Evolutionary conservation across 2,329 filamentous ascomycete genomes (phyloP).

Genomic region (Didymella keratinophila): DNA sequence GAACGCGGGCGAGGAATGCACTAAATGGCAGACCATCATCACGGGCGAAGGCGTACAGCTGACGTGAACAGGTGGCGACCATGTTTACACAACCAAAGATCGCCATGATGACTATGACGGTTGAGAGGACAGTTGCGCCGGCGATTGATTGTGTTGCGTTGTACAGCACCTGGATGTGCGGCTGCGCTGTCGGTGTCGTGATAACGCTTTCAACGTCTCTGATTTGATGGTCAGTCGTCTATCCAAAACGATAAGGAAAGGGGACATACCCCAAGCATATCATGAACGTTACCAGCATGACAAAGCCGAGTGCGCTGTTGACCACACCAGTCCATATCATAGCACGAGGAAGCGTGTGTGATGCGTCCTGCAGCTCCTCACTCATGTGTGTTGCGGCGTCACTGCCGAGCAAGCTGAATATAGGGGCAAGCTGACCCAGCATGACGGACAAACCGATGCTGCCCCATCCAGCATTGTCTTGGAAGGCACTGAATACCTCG

Average conservation of each 20-base stretch:
- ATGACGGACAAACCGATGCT: constrained; percentile 30
- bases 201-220: constrained; percentile 23
- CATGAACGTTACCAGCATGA: constrained; percentile 41
- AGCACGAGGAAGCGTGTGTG: constrained; percentile 48
- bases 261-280: neutral
- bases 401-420: neutral
- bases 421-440: neutral
- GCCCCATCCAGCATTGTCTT: constrained; percentile 40
- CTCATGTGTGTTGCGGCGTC: constrained; percentile 40
- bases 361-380: constrained; percentile 47
- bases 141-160: constrained; percentile 9
- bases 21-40: constrained; percentile 33
- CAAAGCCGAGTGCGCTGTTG: constrained; percentile 15
- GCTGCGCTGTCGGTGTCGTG: constrained; percentile 11
- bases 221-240: neutral
- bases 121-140: constrained; percentile 31
- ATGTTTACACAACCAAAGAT: constrained; percentile 37
- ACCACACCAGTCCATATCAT: constrained; percentile 50
- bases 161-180: constrained; percentile 19
- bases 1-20: constrained; percentile 24
- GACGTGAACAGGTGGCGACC: constrained; percentile 39
- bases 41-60: constrained; percentile 46
- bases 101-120: constrained; percentile 38
- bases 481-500: constrained; percentile 36
- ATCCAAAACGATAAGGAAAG: neutral